phyloP scores from a whole-genome alignment of 352 stramenopile genomes.

The Globisporangium takayamanum region DNA sequence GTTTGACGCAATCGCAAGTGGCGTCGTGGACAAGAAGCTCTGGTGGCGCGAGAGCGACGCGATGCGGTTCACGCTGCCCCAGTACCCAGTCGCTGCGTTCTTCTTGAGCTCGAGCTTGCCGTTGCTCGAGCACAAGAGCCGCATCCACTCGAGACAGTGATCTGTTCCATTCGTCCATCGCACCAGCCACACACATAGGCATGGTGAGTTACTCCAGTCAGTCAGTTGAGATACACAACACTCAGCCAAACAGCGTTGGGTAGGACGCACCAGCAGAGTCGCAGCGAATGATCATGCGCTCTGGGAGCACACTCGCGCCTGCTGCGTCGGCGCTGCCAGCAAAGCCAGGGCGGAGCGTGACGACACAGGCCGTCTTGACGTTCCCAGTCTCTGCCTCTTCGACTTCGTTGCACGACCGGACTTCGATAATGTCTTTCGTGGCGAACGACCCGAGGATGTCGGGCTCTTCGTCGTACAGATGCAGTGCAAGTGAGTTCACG shows the following conservation, averaged over 20 bases:
- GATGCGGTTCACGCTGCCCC: constrained; percentile 83
- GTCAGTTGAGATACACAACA: not conserved
- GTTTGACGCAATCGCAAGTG: constrained; percentile 29
- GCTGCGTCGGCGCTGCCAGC: constrained; percentile 9
- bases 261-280: constrained; percentile 60
- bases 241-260: not conserved
- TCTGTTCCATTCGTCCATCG: constrained; percentile 25
- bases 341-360: constrained; percentile 31
- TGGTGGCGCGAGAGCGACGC: constrained; percentile 79
- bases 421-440: constrained; percentile 73
- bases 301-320: constrained; percentile 18
- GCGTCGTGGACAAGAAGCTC: constrained; percentile 69
- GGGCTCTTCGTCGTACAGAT: constrained; percentile 85
- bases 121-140: constrained; percentile 75
- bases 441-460: constrained; percentile 79
- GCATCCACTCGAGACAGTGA: constrained; percentile 86
- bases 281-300: constrained; percentile 71
- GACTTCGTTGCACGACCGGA: constrained; percentile 70
- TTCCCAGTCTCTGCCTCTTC: constrained; percentile 57
- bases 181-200: not conserved
- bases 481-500: constrained; percentile 71
- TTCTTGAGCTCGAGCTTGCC: constrained; percentile 86
- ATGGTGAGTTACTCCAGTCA: constrained; percentile 1
- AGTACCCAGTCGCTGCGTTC: constrained; percentile 77
- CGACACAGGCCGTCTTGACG: constrained; percentile 50